Conservation (phyloP, 108 stramenopile genomes). For the Fragilaria crotonensis region DNA sequence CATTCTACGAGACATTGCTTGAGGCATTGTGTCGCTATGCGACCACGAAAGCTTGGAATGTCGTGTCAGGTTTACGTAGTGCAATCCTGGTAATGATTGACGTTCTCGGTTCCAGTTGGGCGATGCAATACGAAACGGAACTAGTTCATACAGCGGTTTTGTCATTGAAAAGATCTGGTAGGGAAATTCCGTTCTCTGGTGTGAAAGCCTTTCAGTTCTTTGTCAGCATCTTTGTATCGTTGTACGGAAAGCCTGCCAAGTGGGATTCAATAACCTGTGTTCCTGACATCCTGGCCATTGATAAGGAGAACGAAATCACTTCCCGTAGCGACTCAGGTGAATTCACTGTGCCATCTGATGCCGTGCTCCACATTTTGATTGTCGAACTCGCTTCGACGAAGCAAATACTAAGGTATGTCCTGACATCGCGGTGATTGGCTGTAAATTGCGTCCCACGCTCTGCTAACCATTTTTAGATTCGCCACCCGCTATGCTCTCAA, state of each 20-base stretch:
- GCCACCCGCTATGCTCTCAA: constrained; percentile 50
- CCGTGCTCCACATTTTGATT: constrained; percentile 47
- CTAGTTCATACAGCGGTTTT: constrained; percentile 64
- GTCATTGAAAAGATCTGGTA: constrained; percentile 61
- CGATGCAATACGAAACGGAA: constrained; percentile 54
- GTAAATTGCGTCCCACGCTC: background rate
- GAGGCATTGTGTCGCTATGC: constrained; percentile 38
- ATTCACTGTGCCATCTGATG: constrained; percentile 19
- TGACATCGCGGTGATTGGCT: background rate
- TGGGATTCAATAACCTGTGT: constrained; percentile 13
- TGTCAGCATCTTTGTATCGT: constrained; percentile 30
- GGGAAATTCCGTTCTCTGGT: constrained; percentile 45
- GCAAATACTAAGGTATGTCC: constrained; percentile 56
- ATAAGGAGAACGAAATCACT: background rate
- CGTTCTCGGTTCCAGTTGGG: constrained; percentile 41
- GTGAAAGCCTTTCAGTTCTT: constrained; percentile 56
- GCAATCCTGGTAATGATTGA: constrained; percentile 37
- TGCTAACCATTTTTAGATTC: constrained; percentile 24
- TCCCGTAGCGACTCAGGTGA: background rate
- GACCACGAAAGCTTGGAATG: constrained; percentile 41
- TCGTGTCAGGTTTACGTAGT: constrained; percentile 28
- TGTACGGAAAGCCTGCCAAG: constrained; percentile 37
- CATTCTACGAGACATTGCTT: constrained; percentile 49
- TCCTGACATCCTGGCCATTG: constrained; percentile 2
- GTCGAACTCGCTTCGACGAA: constrained; percentile 60